phyloP scores from a whole-genome alignment of 2,329 filamentous ascomycete genomes.

The Pseudocercospora vitis region DNA sequence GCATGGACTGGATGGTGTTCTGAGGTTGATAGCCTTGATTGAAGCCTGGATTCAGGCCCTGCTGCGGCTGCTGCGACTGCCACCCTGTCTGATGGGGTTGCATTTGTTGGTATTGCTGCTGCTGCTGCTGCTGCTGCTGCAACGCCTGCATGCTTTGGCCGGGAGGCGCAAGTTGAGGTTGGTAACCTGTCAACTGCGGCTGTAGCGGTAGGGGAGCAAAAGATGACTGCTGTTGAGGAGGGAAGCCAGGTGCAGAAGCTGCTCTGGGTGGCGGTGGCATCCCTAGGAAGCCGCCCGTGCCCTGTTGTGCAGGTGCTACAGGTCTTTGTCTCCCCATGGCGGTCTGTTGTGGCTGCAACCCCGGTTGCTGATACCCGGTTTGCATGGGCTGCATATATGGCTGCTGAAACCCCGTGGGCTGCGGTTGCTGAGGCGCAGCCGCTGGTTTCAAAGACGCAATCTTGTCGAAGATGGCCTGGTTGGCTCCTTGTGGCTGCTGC shows the following conservation, averaged over 20 bases:
- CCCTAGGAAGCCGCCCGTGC: conserved; percentile 62
- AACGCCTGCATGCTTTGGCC: conserved; percentile 39
- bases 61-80: conserved; percentile 33
- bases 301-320: conserved; percentile 62
- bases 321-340: conserved; percentile 65
- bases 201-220: conserved; percentile 72
- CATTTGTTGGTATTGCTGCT: conserved; percentile 41
- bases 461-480: conserved; percentile 54
- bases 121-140: conserved; percentile 39
- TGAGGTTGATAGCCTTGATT: conserved; percentile 45
- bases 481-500: conserved; percentile 43
- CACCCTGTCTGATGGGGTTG: conserved; percentile 43
- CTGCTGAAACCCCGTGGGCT: conserved; percentile 39
- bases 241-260: conserved; percentile 77
- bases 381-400: conserved; percentile 27
- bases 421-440: conserved; percentile 28
- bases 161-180: conserved; percentile 54
- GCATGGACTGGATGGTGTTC: conserved; percentile 35
- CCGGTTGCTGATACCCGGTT: conserved; percentile 24
- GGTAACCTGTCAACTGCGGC: conserved; percentile 77
- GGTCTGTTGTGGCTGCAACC: conserved; percentile 39
- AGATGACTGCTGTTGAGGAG: conserved; percentile 59
- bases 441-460: conserved; percentile 41
- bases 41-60: conserved; percentile 29
- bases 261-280: conserved; percentile 78